Evolutionary conservation across 139 green algal species (phyloP).

Genomic region (Closterium sp.): DNA sequence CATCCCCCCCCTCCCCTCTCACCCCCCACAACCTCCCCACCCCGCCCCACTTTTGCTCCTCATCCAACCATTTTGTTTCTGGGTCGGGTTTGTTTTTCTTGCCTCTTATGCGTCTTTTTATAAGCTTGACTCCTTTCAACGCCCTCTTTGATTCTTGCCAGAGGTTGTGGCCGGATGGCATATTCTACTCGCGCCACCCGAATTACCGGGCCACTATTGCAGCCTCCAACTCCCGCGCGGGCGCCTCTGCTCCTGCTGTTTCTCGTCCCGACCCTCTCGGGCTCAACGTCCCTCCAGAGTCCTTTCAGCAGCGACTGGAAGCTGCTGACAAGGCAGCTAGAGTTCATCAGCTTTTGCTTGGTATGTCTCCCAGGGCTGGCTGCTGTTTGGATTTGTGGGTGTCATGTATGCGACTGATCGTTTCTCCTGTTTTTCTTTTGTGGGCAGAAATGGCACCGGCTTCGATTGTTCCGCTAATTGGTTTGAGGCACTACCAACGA

Average conservation of each 20-base stretch:
- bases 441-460: conserved; percentile 3
- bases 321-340: neutral
- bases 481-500: neutral
- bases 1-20: neutral
- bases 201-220: neutral
- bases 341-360: conserved; percentile 24
- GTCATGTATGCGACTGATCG: neutral
- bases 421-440: neutral
- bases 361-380: neutral
- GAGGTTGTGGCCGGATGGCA: conserved; percentile 18
- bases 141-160: neutral
- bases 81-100: too few relatives aligned
- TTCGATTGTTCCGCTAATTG: conserved; percentile 19
- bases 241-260: neutral
- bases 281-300: neutral
- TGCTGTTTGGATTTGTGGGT: neutral
- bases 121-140: neutral
- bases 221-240: neutral
- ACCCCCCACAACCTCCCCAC: neutral
- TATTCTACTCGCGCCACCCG: conserved; percentile 8
- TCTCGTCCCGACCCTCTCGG: conserved; percentile 1
- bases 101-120: too few relatives aligned
- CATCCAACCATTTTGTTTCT: too few relatives aligned
- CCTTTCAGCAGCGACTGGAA: conserved; percentile 8
- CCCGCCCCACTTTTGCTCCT: too few relatives aligned